Percentiles rank a stretch among this genome's conserved stretches.
Conservation (phyloP, 1,284 basidiomycete genomes). For the Ceraceosorus bombacis region DNA sequence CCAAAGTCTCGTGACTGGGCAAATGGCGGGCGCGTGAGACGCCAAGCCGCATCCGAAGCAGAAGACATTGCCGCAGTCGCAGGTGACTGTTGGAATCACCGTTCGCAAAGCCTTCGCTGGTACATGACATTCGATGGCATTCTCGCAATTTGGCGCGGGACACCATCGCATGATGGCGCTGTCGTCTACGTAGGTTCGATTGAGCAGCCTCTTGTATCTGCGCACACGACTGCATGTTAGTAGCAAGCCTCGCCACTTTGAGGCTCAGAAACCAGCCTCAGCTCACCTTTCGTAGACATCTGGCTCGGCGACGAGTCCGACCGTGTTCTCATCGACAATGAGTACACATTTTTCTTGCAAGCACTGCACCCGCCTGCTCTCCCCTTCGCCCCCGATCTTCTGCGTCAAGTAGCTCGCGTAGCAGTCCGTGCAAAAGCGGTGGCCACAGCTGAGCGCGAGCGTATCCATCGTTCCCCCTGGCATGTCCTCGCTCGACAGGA, state of each 20-base stretch:
- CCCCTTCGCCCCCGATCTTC: conserved; percentile 85
- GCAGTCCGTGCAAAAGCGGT: conserved; percentile 56
- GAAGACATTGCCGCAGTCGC: conserved; percentile 65
- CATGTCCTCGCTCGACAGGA: conserved; percentile 30
- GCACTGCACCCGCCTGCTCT: conserved; percentile 72
- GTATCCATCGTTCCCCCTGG: conserved; percentile 30
- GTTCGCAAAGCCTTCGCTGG: conserved; percentile 54
- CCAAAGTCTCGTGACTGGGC: conserved; percentile 83
- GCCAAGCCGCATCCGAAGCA: conserved; percentile 46
- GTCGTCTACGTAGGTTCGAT: conserved; percentile 82
- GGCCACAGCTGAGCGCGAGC: conserved; percentile 40
- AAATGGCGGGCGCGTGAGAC: conserved; percentile 77
- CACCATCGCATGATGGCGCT: conserved; percentile 82
- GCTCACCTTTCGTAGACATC: conserved; percentile 13
- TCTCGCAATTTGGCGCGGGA: conserved; percentile 61
- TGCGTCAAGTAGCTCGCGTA: conserved; percentile 76
- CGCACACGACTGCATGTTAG: conserved; percentile 43
- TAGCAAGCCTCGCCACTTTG: background rate
- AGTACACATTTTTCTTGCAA: conserved; percentile 84
- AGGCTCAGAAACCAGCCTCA: background rate
- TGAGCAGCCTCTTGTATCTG: conserved; percentile 77
- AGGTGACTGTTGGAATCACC: conserved; percentile 81
- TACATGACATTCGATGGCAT: conserved; percentile 80
- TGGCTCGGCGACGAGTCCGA: conserved; percentile 20
- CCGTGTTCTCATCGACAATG: conserved; percentile 54